phyloP scores from a whole-genome alignment of 2,329 filamentous ascomycete genomes.

The Colletotrichum euphorbiae region DNA sequence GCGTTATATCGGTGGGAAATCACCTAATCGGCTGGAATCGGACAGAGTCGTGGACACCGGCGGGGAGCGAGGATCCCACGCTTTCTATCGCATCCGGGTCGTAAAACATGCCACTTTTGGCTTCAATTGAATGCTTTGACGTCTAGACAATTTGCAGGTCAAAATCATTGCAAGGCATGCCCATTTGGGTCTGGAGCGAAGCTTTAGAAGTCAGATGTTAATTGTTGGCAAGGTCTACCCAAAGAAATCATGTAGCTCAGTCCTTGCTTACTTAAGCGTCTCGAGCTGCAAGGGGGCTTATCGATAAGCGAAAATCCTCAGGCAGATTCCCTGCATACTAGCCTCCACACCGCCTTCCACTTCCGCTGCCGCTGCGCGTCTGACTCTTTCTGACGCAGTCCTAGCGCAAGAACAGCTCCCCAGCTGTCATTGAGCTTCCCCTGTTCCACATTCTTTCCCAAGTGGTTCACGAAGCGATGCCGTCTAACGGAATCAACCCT shows the following conservation, averaged over 20 bases:
- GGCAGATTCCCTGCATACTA: background rate
- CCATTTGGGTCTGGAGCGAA: constrained; percentile 18
- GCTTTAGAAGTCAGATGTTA: background rate
- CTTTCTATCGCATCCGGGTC: background rate
- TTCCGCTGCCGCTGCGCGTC: background rate
- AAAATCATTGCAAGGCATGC: constrained; percentile 12
- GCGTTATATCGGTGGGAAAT: constrained; percentile 38
- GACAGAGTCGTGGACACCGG: constrained; percentile 29
- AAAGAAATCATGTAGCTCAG: constrained; percentile 19
- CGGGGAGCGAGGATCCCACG: constrained; percentile 11
- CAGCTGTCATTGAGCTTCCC: constrained; percentile 27
- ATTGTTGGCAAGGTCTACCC: constrained; percentile 8
- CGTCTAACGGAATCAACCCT: constrained; percentile 7
- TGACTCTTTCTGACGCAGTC: constrained; percentile 1
- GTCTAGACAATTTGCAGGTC: background rate
- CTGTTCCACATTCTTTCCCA: constrained; percentile 30
- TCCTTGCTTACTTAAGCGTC: too few species aligned
- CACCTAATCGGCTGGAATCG: constrained; percentile 35
- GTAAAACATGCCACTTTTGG: background rate
- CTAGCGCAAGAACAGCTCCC: constrained; percentile 17
- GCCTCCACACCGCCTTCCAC: constrained; percentile 16
- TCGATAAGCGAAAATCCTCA: background rate
- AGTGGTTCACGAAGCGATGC: constrained; percentile 23
- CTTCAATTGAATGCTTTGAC: constrained; percentile 8
- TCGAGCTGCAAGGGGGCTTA: background rate